Percentiles rank a stretch among this genome's conserved stretches.
Conservation (phyloP, 495 filamentous ascomycete genomes). For the Daldinia grandis region DNA sequence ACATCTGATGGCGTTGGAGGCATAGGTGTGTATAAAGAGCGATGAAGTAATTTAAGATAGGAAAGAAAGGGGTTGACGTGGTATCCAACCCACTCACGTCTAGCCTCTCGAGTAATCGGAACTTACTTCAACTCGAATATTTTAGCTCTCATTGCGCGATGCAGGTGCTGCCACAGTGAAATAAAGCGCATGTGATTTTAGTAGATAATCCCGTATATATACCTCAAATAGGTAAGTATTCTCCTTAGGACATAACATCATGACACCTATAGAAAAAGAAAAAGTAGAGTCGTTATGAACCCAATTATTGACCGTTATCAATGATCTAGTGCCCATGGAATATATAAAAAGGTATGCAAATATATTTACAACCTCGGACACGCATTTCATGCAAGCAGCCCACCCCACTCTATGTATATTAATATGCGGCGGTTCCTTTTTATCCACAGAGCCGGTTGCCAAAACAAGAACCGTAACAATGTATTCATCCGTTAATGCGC, state of each 20-base stretch:
- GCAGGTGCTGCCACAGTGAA: neutral
- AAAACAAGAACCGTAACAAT: constrained; percentile 16
- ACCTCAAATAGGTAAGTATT: neutral
- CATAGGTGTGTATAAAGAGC: constrained; percentile 3
- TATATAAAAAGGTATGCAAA: constrained; percentile 8
- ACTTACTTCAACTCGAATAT: constrained; percentile 4
- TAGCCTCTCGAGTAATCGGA: constrained; percentile 2
- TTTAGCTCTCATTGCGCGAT: neutral
- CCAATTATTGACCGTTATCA: neutral
- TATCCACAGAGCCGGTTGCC: constrained; percentile 36
- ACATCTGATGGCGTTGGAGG: constrained; percentile 2
- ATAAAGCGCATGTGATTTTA: neutral
- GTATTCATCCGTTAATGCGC: constrained; percentile 28
- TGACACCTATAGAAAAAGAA: neutral
- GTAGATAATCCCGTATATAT: neutral
- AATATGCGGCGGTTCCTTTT: constrained; percentile 35
- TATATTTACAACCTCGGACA: constrained; percentile 20
- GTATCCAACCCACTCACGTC: constrained; percentile 9
- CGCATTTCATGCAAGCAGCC: constrained; percentile 22
- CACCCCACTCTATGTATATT: constrained; percentile 32
- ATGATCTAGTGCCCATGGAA: constrained; percentile 7
- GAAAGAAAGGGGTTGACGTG: neutral
- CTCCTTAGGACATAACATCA: neutral
- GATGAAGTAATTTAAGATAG: neutral
- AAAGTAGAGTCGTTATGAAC: neutral